These are phyloP conservation scores for Priceomyces fermenticarens DNA, from an alignment of 805 yeast species.

Conservation along the genomic window DNA sequence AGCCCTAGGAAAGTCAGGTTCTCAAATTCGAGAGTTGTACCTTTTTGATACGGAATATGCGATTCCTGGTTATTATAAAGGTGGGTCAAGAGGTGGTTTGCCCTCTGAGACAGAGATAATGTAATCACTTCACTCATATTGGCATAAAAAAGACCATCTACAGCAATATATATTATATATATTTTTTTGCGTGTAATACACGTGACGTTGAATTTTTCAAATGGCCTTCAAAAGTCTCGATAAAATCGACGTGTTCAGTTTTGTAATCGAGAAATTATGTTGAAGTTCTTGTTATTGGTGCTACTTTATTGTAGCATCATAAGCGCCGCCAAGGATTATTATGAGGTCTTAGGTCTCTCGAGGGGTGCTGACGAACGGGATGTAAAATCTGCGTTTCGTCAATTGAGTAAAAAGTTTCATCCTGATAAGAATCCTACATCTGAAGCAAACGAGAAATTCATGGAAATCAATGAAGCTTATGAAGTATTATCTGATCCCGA, in stretches of 20 bases:
- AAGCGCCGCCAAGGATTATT: slow-evolving; percentile 43
- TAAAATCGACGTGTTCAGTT: slow-evolving; percentile 3
- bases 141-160: neutral
- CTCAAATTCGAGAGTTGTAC: slow-evolving; percentile 45
- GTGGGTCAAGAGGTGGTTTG: slow-evolving; percentile 78
- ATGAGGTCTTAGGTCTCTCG: slow-evolving; percentile 64
- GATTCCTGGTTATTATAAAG: slow-evolving; percentile 78
- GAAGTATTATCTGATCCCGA: slow-evolving; percentile 75
- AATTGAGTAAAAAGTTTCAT: slow-evolving; percentile 79
- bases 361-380: slow-evolving; percentile 73
- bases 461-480: slow-evolving; percentile 91
- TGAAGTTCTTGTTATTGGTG: slow-evolving; percentile 3
- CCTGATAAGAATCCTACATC: slow-evolving; percentile 92
- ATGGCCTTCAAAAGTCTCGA: neutral
- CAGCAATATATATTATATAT: no score
- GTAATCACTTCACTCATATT: slow-evolving; percentile 76
- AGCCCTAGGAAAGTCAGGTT: slow-evolving; percentile 38
- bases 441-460: slow-evolving; percentile 79
- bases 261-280: neutral
- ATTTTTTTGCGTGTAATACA: no score
- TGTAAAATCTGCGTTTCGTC: slow-evolving; percentile 81
- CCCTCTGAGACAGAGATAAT: slow-evolving; percentile 64
- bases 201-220: no score
- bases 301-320: slow-evolving; percentile 4
- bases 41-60: slow-evolving; percentile 51